phyloP scores from a whole-genome alignment of 768 basidiomycete species.

The Boletus subparvulus region DNA sequence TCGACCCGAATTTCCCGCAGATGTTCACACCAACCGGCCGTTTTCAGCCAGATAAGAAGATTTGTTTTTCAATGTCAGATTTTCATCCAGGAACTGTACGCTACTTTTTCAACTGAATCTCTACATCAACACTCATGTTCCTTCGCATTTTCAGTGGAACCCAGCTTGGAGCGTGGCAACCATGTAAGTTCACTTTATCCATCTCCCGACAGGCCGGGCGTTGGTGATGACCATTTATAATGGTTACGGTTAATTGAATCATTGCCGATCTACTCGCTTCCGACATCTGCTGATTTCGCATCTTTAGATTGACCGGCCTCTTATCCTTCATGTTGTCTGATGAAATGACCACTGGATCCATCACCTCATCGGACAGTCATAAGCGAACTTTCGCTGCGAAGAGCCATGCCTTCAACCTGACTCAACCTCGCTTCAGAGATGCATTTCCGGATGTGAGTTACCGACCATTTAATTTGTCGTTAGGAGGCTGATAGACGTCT shows the following conservation, averaged over 20 bases:
- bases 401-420: constrained; percentile 85
- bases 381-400: constrained; percentile 73
- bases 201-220: neutral
- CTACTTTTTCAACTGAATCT: constrained; percentile 15
- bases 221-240: constrained; percentile 13
- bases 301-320: constrained; percentile 80
- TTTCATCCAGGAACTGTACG: constrained; percentile 87
- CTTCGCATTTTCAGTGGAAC: constrained; percentile 66
- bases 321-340: constrained; percentile 94
- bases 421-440: constrained; percentile 78
- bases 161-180: constrained; percentile 95
- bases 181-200: constrained; percentile 56
- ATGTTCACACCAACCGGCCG: constrained; percentile 91
- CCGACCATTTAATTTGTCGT: constrained; percentile 15
- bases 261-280: constrained; percentile 9
- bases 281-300: constrained; percentile 8
- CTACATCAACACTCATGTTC: constrained; percentile 1
- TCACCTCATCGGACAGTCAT: constrained; percentile 75
- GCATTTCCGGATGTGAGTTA: constrained; percentile 83
- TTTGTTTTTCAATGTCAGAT: constrained; percentile 98
- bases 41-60: constrained; percentile 91
- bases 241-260: constrained; percentile 12
- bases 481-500: constrained; percentile 22
- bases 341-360: constrained; percentile 95
- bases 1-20: constrained; percentile 40